phyloP scores from a whole-genome alignment of 257 asterid genomes.

The Orobanche coerulescens region DNA sequence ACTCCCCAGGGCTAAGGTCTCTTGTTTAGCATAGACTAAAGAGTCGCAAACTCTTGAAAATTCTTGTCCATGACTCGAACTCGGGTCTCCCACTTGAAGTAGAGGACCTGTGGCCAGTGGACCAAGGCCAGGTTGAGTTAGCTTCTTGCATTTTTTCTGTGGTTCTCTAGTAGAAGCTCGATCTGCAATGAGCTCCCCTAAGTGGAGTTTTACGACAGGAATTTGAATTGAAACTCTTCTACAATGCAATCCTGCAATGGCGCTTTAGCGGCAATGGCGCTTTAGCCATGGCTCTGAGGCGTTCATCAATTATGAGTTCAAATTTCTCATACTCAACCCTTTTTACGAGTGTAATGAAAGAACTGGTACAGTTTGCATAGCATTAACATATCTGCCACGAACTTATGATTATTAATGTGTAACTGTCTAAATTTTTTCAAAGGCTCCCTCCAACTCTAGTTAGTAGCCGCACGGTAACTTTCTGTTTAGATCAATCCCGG shows the following conservation, averaged over 20 bases:
- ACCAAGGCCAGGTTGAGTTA: neutral
- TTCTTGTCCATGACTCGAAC: too few species aligned
- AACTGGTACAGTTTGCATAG: neutral
- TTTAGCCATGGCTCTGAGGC: too few species aligned
- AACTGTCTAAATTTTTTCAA: neutral
- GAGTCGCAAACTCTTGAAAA: too few species aligned
- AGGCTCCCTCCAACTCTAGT: slow-evolving; percentile 15
- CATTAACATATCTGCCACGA: slow-evolving; percentile 9
- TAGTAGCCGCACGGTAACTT: neutral
- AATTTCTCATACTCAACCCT: slow-evolving; percentile 5
- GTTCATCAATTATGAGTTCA: neutral
- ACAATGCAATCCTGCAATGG: slow-evolving; percentile 17
- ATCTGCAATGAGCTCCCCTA: neutral
- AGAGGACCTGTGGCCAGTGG: too few species aligned
- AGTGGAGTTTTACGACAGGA: too few species aligned
- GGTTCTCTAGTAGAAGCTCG: slow-evolving; percentile 10
- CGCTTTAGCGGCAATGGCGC: too few species aligned
- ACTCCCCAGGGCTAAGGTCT: too few species aligned
- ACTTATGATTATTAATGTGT: slow-evolving; percentile 9
- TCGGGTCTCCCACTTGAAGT: too few species aligned
- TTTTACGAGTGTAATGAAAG: neutral
- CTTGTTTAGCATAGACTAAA: too few species aligned
- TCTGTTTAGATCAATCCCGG: neutral
- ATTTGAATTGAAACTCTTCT: neutral
- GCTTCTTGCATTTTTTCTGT: slow-evolving; percentile 5